Evolutionary conservation across 176 grass and related monocot species (phyloP).

Genomic region (Triticum monococcum): DNA sequence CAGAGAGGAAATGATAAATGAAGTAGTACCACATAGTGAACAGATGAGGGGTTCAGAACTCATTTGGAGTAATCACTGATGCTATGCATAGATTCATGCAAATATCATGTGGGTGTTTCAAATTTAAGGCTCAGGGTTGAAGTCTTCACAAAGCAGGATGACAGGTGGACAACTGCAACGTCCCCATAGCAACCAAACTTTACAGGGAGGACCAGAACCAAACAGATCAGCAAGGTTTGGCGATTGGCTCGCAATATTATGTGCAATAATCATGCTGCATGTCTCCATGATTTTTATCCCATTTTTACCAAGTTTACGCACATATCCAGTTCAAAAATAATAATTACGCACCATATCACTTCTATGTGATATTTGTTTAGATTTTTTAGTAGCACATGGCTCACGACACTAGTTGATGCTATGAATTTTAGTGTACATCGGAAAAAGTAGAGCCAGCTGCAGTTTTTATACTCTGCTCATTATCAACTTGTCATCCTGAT

Average conservation of each 20-base stretch:
- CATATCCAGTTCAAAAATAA: neutral
- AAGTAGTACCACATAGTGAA: conserved; percentile 1
- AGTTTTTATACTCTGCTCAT: neutral
- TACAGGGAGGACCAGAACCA: neutral
- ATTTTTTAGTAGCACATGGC: neutral
- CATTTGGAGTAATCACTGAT: neutral
- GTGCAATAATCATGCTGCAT: neutral
- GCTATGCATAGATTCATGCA: conserved; percentile 10
- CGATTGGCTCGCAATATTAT: neutral
- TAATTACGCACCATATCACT: neutral
- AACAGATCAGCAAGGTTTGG: conserved; percentile 5
- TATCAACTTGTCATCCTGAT: neutral
- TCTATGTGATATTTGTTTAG: neutral
- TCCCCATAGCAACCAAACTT: conserved; percentile 5
- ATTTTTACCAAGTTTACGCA: neutral
- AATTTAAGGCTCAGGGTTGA: conserved; percentile 15
- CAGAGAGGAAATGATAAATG: neutral
- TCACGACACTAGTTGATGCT: neutral
- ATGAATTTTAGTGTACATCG: neutral
- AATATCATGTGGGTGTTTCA: neutral
- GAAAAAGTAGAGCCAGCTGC: neutral
- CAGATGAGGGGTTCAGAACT: neutral
- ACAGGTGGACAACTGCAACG: neutral
- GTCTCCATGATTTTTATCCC: neutral
- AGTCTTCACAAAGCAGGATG: neutral